Conservation (phyloP, 495 filamentous ascomycete genomes). For the Endocarpon pusillum region DNA sequence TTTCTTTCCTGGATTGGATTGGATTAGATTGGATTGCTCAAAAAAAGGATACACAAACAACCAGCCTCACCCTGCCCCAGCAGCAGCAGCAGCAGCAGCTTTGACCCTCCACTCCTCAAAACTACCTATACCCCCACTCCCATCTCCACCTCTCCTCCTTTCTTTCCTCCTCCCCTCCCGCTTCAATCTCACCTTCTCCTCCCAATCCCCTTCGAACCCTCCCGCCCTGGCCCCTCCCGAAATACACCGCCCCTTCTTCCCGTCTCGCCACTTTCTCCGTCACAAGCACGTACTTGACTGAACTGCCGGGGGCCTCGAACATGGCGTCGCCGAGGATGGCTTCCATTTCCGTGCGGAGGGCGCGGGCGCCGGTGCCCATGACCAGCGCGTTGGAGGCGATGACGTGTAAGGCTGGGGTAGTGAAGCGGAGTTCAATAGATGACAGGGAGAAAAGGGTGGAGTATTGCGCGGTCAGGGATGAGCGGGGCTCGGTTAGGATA, state of each 20-base stretch:
- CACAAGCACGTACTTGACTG: conserved; percentile 55
- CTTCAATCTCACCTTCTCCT: conserved; percentile 39
- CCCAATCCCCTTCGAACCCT: conserved; percentile 29
- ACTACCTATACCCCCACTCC: neutral
- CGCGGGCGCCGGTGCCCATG: conserved; percentile 79
- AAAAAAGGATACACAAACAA: too few relatives aligned
- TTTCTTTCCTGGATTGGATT: too few relatives aligned
- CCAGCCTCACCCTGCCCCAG: too few relatives aligned
- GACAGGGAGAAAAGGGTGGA: conserved; percentile 68
- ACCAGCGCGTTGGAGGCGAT: conserved; percentile 54
- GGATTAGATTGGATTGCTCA: too few relatives aligned
- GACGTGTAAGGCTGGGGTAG: conserved; percentile 56
- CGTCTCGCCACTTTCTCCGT: conserved; percentile 54
- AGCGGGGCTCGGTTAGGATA: conserved; percentile 83
- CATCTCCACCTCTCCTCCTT: neutral
- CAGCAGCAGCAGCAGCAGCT: neutral
- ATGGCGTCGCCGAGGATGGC: conserved; percentile 70
- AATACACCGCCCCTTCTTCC: conserved; percentile 41
- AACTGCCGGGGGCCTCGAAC: conserved; percentile 72
- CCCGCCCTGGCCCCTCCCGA: conserved; percentile 41
- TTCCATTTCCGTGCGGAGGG: conserved; percentile 79
- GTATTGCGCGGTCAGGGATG: conserved; percentile 74
- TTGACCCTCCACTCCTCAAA: conserved; percentile 2
- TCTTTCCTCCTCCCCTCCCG: conserved; percentile 42
- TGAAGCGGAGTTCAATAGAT: conserved; percentile 70